Evolutionary conservation across 2,329 filamentous ascomycete genomes (phyloP), one percentile per base, ranked within the genome.

Genomic region (Xenoacremonium recifei): DNA sequence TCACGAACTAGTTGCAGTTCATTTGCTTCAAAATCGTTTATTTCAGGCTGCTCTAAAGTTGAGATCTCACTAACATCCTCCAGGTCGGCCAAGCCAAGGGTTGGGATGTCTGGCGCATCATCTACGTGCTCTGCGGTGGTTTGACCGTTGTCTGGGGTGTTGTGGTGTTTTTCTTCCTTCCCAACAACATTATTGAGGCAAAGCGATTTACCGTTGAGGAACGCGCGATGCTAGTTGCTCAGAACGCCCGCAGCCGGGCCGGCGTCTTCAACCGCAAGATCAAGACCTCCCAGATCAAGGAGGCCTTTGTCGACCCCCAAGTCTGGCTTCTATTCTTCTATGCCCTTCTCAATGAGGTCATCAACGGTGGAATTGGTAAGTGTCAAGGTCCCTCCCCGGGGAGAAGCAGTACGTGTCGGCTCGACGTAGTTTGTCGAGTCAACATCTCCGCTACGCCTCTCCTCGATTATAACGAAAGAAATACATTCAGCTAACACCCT

Each of bases 341-440:
- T 60, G 77, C 76, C 66, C 53, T 80, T 1, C 57, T 77, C 15
- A 80, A 80, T 42, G 76, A 80, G 49, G 60, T 67, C 2, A 69
- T 79, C 48, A 80, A 70, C 36, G 74, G 74, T 3, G 77, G 76
- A 0, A 77, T 77, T 7, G n/a, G n/a, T n/a, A n/a, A n/a, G n/a
- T n/a, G n/a, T n/a, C n/a, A n/a, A n/a, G n/a, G n/a, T n/a, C n/a
- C n/a, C n/a, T n/a, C n/a, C n/a, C n/a, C n/a, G n/a, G n/a, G n/a
- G n/a, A n/a, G n/a, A n/a, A n/a, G n/a, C n/a, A n/a, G n/a, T n/a
- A n/a, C n/a, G n/a, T n/a, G n/a, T n/a, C n/a, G n/a, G n/a, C n/a
- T n/a, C n/a, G n/a, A n/a, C n/a, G n/a, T n/a, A n/a, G n/a, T n/a
- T n/a, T n/a, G n/a, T n/a, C n/a, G n/a, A n/a, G n/a, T n/a, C n/a